Evolutionary conservation across 192 early-diverging fungal species (phyloP).

Genomic region (Coemansia sp.): DNA sequence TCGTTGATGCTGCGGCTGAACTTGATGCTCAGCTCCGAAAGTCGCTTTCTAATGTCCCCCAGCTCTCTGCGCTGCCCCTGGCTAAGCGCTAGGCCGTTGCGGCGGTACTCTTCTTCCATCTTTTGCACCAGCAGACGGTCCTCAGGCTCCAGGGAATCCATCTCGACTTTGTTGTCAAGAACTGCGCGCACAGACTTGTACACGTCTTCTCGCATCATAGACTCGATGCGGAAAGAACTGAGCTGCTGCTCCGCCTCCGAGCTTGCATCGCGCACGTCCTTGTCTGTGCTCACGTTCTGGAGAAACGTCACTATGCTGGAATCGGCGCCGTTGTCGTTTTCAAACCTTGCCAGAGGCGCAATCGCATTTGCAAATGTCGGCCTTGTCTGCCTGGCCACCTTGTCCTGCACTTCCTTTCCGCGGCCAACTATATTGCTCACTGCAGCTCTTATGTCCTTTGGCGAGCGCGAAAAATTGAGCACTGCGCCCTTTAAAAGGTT

Average conservation of each 20-base stretch:
- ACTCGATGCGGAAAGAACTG: conserved; percentile 60
- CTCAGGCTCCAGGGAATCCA: conserved; percentile 49
- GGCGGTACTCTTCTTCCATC: conserved; percentile 56
- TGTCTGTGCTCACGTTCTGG: conserved; percentile 54
- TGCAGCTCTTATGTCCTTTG: conserved; percentile 3
- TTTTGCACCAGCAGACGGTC: conserved; percentile 60
- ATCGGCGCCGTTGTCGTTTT: conserved; percentile 27
- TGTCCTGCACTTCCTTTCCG: conserved; percentile 27
- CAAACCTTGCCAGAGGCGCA: conserved; percentile 26
- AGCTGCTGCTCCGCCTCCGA: conserved; percentile 59
- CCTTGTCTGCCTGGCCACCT: conserved; percentile 19
- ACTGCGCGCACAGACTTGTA: conserved; percentile 47
- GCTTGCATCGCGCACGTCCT: conserved; percentile 63
- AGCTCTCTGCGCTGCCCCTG: conserved; percentile 55
- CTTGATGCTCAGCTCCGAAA: conserved; percentile 60
- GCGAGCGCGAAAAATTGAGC: conserved; percentile 13
- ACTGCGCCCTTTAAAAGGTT: conserved; percentile 11
- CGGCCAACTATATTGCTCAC: conserved; percentile 11
- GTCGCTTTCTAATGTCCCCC: conserved; percentile 56
- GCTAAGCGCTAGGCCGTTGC: conserved; percentile 63
- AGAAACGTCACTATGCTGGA: conserved; percentile 26
- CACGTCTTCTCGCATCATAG: conserved; percentile 58
- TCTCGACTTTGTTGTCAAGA: conserved; percentile 27
- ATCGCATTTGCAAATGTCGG: conserved; percentile 44
- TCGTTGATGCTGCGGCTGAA: conserved; percentile 63